Conservation (phyloP, 177 flowering plant species). For the Vitis hybrid region DNA sequence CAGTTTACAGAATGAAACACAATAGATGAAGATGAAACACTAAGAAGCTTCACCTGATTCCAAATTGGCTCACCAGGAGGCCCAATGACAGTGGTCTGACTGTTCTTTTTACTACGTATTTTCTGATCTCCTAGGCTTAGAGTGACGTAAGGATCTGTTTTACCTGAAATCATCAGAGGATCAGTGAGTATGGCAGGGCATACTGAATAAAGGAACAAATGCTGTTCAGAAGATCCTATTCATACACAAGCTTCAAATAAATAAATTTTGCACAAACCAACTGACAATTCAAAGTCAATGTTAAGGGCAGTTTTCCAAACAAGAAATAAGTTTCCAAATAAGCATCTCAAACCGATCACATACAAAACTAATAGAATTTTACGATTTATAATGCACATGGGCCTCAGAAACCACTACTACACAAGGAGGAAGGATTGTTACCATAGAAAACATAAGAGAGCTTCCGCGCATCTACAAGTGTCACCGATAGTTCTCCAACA, state of each 20-base stretch:
- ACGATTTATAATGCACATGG: background rate
- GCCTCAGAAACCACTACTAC: background rate
- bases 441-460: slow-evolving; percentile 77
- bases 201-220: background rate
- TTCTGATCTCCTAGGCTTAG: slow-evolving; percentile 80
- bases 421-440: slow-evolving; percentile 25
- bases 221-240: background rate
- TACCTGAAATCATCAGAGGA: slow-evolving; percentile 47
- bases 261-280: background rate
- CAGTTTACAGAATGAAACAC: background rate
- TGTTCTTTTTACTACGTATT: slow-evolving; percentile 91
- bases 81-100: slow-evolving; percentile 96
- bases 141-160: slow-evolving; percentile 92
- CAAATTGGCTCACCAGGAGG: slow-evolving; percentile 97
- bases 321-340: background rate
- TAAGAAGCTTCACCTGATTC: slow-evolving; percentile 75
- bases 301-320: background rate
- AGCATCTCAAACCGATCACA: background rate
- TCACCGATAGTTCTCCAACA: slow-evolving; percentile 92
- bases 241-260: background rate
- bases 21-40: background rate
- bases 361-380: background rate
- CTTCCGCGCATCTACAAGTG: slow-evolving; percentile 90
- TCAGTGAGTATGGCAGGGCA: background rate
- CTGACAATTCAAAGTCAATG: background rate